Percentiles rank a stretch among this genome's conserved stretches.
These are phyloP conservation scores for Aspergillus pseudonomiae DNA, from an alignment of 2,329 filamentous ascomycete genomes.

Conservation along the genomic window DNA sequence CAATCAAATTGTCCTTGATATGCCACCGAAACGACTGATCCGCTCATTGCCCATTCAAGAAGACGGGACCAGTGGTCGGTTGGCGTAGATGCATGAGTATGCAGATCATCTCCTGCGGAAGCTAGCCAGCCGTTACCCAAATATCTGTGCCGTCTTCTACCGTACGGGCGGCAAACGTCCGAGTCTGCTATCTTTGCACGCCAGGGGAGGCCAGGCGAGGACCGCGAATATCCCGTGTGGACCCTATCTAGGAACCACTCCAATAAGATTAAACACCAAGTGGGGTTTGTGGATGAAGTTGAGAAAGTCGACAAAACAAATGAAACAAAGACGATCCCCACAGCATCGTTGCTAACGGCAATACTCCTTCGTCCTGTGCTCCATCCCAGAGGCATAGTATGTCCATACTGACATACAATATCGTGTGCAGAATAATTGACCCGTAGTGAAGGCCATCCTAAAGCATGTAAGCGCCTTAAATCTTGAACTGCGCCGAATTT, in stretches of 20 bases:
- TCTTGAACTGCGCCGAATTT: background rate
- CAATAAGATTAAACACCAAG: background rate
- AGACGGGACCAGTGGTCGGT: background rate
- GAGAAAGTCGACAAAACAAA: background rate
- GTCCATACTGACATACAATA: background rate
- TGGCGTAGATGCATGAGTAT: background rate
- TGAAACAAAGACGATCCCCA: background rate
- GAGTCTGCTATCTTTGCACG: background rate
- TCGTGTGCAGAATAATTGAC: background rate
- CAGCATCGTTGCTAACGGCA: background rate
- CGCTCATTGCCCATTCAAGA: background rate
- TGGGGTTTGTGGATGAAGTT: background rate
- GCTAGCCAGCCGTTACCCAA: background rate
- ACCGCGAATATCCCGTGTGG: background rate
- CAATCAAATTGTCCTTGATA: background rate
- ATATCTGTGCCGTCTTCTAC: background rate
- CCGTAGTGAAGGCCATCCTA: background rate
- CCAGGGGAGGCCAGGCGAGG: background rate
- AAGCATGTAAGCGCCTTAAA: background rate
- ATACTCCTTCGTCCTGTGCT: background rate
- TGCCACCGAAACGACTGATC: background rate
- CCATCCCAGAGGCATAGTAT: background rate
- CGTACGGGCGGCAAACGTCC: background rate
- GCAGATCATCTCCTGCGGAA: background rate
- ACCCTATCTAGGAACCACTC: background rate